Evolutionary conservation across 305 asterid species (phyloP), one percentile per base, ranked within the genome.

Genomic region (Salvia sclarea): DNA sequence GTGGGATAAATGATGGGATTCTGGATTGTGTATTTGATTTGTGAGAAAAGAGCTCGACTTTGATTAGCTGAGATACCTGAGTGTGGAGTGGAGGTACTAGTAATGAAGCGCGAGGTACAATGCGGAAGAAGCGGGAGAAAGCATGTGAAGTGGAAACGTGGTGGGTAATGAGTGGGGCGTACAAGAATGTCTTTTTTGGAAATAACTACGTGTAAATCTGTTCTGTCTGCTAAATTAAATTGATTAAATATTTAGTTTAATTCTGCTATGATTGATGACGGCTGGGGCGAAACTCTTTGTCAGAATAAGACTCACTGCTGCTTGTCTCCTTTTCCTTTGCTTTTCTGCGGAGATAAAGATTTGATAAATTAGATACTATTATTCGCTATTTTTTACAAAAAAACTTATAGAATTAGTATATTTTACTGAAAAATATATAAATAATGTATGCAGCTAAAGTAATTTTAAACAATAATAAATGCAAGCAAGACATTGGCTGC

Each of bases 91-190:
- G 49, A 24, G 21, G 83, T 79, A 75, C 83, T 35, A 9, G 52
- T 12, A 61, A 28, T 4, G 30, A 1, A 8, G 83, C 83, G 55
- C 33, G 41, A 2, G 64, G 80, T 79, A 72, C 80, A 75, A 75
- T 9, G 78, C 24, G 10, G 59, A 20, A n/a, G 24, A 64, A 72
- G 79, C 50, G 3, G 57, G 72, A 8, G 59, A n/a, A 74, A 50
- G 64, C 74, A 68, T 69, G 79, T 74, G 76, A 55, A 17, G 73
- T 50, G 17, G 25, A 8, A 70, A 68, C 81, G 81, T 77, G 81
- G 78, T 30, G 48, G 74, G 76, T 68, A 60, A 62, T 67, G 24
- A 66, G 73, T 58, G 78, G 71, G 13, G 8, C 17, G 47, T 55
- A 70, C 40, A 22, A 56, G 75, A 71, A 75, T 62, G 78, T 75